These are phyloP conservation scores for Rosa rugosa DNA, from an alignment of 306 rosid species.

Conservation along the genomic window DNA sequence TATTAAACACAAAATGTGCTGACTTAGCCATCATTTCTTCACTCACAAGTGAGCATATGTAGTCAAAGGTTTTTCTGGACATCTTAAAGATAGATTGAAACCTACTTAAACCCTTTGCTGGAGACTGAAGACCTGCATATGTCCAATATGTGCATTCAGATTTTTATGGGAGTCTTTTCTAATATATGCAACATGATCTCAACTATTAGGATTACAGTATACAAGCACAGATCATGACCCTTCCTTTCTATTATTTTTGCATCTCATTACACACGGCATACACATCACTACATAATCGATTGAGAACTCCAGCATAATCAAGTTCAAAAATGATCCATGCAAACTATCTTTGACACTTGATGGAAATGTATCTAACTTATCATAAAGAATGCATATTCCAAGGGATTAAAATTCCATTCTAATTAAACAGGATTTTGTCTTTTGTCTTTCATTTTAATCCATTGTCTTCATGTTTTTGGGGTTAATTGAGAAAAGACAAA, in stretches of 20 bases:
- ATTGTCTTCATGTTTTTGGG: neutral
- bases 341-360: neutral
- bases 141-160: constrained; percentile 9
- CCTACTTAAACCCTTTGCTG: constrained; percentile 44
- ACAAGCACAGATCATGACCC: neutral
- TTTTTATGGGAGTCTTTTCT: constrained; percentile 10
- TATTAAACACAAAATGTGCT: constrained; percentile 53
- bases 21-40: constrained; percentile 71
- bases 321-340: neutral
- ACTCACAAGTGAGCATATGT: constrained; percentile 82
- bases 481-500: constrained; percentile 7
- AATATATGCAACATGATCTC: constrained; percentile 1
- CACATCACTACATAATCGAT: neutral
- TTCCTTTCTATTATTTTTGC: neutral
- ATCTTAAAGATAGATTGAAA: constrained; percentile 60
- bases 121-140: constrained; percentile 53
- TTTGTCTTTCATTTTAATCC: neutral
- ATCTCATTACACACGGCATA: neutral
- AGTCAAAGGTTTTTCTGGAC: constrained; percentile 66
- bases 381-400: neutral
- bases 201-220: neutral
- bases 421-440: neutral
- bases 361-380: neutral
- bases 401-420: neutral
- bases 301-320: neutral